These are phyloP conservation scores for Kwoniella mangroviensis DNA, from an alignment of 768 basidiomycete genomes.

Conservation along the genomic window DNA sequence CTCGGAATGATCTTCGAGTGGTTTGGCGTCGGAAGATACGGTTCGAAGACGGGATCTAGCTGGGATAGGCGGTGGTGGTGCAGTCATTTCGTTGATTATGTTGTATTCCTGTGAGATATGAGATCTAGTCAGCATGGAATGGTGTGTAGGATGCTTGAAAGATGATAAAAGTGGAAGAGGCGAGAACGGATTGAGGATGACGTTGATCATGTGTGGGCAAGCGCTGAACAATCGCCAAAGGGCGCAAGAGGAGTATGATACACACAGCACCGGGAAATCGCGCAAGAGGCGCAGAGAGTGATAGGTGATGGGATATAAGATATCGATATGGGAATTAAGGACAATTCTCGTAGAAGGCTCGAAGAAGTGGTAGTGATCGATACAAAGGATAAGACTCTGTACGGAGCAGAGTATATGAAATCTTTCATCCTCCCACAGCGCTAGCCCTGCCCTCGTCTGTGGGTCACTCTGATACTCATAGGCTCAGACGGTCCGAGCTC, in stretches of 20 bases:
- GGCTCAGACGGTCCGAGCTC: too few species aligned
- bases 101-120: neutral
- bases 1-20: neutral
- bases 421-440: neutral
- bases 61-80: conserved; percentile 28
- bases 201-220: neutral
- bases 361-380: neutral
- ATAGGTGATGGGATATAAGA: neutral
- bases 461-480: neutral
- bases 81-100: conserved; percentile 12
- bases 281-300: neutral
- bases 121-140: neutral
- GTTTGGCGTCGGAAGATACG: conserved; percentile 2
- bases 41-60: conserved; percentile 25
- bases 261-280: neutral
- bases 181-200: neutral
- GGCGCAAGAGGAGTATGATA: neutral
- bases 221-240: neutral
- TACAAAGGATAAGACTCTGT: neutral
- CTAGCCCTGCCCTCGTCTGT: neutral
- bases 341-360: neutral
- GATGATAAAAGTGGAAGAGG: neutral
- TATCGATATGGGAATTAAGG: neutral
- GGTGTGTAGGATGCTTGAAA: too few species aligned
- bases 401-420: neutral